These are phyloP conservation scores for Vigna radiata DNA, from an alignment of 306 rosid species.

Conservation along the genomic window DNA sequence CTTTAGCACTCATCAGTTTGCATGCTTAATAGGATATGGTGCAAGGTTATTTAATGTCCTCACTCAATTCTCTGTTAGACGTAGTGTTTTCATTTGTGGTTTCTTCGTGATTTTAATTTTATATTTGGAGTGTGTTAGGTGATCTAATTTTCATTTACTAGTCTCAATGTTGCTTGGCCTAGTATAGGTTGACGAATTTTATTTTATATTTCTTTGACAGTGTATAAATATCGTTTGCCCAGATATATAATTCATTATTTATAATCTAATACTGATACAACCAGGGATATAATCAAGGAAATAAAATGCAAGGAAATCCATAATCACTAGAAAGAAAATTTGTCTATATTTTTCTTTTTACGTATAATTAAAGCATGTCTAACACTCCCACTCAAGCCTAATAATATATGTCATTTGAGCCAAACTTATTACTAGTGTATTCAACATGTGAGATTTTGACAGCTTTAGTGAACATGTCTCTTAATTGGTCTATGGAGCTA, in stretches of 20 bases:
- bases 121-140: background rate
- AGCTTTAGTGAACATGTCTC: too few relatives aligned
- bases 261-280: background rate
- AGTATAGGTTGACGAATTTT: conserved; percentile 23
- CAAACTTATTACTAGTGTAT: too few relatives aligned
- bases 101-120: conserved; percentile 28
- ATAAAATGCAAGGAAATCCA: background rate
- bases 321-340: background rate
- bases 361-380: too few relatives aligned
- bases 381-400: too few relatives aligned
- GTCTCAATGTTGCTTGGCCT: conserved; percentile 28
- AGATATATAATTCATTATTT: too few relatives aligned
- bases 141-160: conserved; percentile 21
- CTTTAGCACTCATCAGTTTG: conserved; percentile 99
- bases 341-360: too few relatives aligned
- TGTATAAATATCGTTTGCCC: background rate
- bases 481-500: too few relatives aligned
- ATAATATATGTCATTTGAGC: too few relatives aligned
- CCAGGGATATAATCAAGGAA: background rate
- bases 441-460: too few relatives aligned
- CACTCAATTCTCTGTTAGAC: conserved; percentile 29
- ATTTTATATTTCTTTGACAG: background rate
- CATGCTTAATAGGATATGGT: conserved; percentile 99
- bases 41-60: conserved; percentile 74
- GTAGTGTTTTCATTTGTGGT: conserved; percentile 31